Conservation (phyloP, 495 filamentous ascomycete genomes). For the Penicillium silybi region DNA sequence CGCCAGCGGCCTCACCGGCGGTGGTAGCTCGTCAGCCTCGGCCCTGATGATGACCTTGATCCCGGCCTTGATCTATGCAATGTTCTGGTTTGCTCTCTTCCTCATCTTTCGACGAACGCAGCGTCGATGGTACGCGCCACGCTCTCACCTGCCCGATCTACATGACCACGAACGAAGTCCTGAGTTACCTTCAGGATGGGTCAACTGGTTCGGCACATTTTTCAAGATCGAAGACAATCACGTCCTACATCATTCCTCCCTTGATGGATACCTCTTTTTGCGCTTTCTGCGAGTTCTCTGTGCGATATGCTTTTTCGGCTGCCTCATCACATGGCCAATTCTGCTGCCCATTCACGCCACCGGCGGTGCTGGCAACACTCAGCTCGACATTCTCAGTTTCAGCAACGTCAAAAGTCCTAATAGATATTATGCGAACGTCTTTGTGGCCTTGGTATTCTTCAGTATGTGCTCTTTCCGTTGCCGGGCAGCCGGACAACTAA, state of each 20-base stretch:
- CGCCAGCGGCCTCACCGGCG: slow-evolving; percentile 26
- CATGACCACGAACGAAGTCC: slow-evolving; percentile 49
- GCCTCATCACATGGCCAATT: slow-evolving; percentile 74
- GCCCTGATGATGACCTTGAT: slow-evolving; percentile 67
- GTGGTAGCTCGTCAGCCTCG: slow-evolving; percentile 39
- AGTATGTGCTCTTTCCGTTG: slow-evolving; percentile 36
- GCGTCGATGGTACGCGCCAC: slow-evolving; percentile 73
- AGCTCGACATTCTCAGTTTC: slow-evolving; percentile 63
- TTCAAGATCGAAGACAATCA: slow-evolving; percentile 56
- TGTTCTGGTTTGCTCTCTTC: slow-evolving; percentile 66
- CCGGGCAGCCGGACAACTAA: slow-evolving; percentile 4
- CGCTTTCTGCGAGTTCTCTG: slow-evolving; percentile 72
- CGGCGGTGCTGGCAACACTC: slow-evolving; percentile 53
- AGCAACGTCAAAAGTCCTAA: slow-evolving; percentile 56
- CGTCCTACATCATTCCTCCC: slow-evolving; percentile 61
- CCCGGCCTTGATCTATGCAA: slow-evolving; percentile 63
- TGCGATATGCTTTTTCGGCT: slow-evolving; percentile 68
- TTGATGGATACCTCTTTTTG: slow-evolving; percentile 81
- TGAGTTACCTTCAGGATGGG: slow-evolving; percentile 42
- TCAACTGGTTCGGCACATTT: slow-evolving; percentile 63
- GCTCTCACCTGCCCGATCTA: slow-evolving; percentile 73
- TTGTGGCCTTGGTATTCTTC: slow-evolving; percentile 51
- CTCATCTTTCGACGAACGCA: slow-evolving; percentile 68
- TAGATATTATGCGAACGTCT: slow-evolving; percentile 59
- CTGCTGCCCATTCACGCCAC: slow-evolving; percentile 78